Evolutionary conservation across 495 filamentous ascomycete species (phyloP).

Genomic region (Trichoderma virens): DNA sequence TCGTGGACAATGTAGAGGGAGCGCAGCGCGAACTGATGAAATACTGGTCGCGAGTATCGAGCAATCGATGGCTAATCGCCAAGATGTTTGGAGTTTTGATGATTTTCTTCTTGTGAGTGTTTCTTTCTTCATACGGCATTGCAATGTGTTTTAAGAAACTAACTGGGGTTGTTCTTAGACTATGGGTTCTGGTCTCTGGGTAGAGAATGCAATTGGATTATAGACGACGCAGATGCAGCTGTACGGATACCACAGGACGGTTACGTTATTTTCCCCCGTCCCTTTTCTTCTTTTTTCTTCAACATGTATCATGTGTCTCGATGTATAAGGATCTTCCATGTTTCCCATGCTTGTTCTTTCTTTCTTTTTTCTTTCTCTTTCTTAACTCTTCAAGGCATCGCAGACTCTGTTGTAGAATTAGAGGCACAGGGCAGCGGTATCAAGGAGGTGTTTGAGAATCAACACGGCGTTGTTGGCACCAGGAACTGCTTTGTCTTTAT

Average conservation of each 20-base stretch:
- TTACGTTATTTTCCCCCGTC: conserved; percentile 12
- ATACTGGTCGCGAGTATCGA: conserved; percentile 89
- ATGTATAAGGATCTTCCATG: not conserved
- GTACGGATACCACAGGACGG: conserved; percentile 18
- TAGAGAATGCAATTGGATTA: conserved; percentile 14
- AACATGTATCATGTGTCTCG: conserved; percentile 4
- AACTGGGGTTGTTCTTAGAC: conserved; percentile 14
- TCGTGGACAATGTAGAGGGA: conserved; percentile 94
- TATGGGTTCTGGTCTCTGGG: conserved; percentile 33
- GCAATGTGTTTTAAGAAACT: conserved; percentile 20
- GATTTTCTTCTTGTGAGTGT: conserved; percentile 42
- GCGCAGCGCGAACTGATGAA: conserved; percentile 92
- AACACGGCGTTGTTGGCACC: not conserved
- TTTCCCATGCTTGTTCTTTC: not conserved
- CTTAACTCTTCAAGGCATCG: not conserved
- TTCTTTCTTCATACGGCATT: not conserved
- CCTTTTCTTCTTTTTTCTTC: conserved; percentile 10
- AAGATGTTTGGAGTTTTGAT: conserved; percentile 95
- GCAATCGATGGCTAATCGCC: conserved; percentile 92
- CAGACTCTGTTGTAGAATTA: not conserved
- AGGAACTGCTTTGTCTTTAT: not conserved
- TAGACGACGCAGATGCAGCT: not conserved
- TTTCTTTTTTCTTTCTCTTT: not conserved
- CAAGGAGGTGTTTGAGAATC: not conserved
- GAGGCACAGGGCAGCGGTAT: not conserved